A percentile compares a stretch with the other conserved stretches of the same genome.
Conservation (phyloP, 768 basidiomycete genomes). For the Sutorius australiensis region DNA sequence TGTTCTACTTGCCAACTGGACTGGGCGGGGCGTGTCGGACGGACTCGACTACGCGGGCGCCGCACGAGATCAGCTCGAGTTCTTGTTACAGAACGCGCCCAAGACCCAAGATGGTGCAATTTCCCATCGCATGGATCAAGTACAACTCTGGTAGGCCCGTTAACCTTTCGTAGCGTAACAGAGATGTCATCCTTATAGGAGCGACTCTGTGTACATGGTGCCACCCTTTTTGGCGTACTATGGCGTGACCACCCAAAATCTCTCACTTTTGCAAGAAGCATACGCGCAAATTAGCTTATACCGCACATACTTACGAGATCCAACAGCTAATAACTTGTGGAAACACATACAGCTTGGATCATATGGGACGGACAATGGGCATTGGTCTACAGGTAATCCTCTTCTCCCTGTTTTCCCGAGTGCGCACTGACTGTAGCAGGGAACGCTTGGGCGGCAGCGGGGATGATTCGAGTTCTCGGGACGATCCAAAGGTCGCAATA, state of each 20-base stretch:
- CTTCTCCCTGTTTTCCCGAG: background rate
- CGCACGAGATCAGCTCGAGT: constrained; percentile 63
- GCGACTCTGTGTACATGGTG: constrained; percentile 81
- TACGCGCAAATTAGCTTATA: constrained; percentile 74
- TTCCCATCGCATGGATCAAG: constrained; percentile 64
- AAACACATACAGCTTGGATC: constrained; percentile 66
- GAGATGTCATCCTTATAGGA: constrained; percentile 39
- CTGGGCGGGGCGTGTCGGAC: constrained; percentile 33
- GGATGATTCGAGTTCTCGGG: constrained; percentile 77
- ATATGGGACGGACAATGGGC: constrained; percentile 53
- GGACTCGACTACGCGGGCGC: constrained; percentile 58
- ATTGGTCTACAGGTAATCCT: constrained; percentile 71
- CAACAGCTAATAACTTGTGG: constrained; percentile 56
- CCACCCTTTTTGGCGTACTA: constrained; percentile 88
- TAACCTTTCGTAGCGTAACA: background rate
- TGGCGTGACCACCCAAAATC: constrained; percentile 57
- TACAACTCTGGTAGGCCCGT: constrained; percentile 62
- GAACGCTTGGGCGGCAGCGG: constrained; percentile 87
- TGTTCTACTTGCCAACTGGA: constrained; percentile 61
- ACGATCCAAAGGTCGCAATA: constrained; percentile 67
- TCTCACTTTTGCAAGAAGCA: constrained; percentile 56
- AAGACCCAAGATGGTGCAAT: constrained; percentile 73
- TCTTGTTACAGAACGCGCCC: constrained; percentile 53
- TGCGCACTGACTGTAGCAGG: constrained; percentile 38
- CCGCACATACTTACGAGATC: constrained; percentile 58